Evolutionary conservation across 1,139 yeast genomes (phyloP).

Genomic region (Sugiyamaella japonica): DNA sequence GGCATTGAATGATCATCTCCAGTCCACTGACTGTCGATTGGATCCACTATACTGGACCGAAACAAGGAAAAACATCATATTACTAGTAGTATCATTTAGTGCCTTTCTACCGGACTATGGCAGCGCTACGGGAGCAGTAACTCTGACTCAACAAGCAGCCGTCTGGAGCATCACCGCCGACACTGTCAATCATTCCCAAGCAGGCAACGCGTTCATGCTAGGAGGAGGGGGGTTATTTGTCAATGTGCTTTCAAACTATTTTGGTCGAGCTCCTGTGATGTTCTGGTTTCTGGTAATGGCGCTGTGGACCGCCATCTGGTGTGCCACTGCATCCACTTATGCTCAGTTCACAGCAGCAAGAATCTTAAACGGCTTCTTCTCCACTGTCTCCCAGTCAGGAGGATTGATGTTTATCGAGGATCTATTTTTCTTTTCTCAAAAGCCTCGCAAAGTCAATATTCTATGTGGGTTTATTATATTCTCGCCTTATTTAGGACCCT

Average conservation of each 20-base stretch:
- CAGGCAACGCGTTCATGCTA: conserved; percentile 21
- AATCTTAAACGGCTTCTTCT: conserved; percentile 20
- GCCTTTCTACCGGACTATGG: conserved; percentile 21
- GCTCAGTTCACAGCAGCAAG: conserved; percentile 21
- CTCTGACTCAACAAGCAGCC: conserved; percentile 16
- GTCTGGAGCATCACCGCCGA: conserved; percentile 15
- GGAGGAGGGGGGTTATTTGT: conserved; percentile 20
- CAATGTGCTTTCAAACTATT: conserved; percentile 10
- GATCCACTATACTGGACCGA: conserved; percentile 51
- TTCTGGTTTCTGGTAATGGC: conserved; percentile 20
- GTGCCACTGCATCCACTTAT: conserved; percentile 17
- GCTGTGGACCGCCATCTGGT: conserved; percentile 22
- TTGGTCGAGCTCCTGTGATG: conserved; percentile 19
- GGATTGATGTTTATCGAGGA: conserved; percentile 22
- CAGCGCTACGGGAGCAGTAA: conserved; percentile 21
- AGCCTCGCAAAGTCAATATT: conserved; percentile 19
- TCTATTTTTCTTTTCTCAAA: conserved; percentile 14
- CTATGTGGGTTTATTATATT: conserved; percentile 18
- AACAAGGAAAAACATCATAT: conserved; percentile 40
- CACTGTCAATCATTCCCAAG: conserved; percentile 22
- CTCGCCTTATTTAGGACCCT: conserved; percentile 20
- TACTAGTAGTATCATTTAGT: conserved; percentile 18
- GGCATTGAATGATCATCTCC: conserved; percentile 6
- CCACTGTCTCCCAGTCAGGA: conserved; percentile 19
- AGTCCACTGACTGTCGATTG: conserved; percentile 43